These are phyloP conservation scores for Gentiana straminea DNA, from an alignment of 257 asterid species.

Conservation along the genomic window DNA sequence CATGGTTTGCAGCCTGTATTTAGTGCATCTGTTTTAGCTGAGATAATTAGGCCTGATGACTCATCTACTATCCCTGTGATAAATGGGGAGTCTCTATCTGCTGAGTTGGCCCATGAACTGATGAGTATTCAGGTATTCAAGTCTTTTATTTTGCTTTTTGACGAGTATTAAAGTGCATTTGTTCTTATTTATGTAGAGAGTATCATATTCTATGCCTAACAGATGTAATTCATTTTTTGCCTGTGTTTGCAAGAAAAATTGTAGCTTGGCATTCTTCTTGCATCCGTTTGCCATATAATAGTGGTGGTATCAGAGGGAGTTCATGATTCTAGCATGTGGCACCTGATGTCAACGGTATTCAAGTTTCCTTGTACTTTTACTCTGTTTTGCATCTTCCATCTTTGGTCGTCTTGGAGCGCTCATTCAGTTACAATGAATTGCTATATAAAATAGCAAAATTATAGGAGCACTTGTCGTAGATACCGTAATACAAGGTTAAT, in stretches of 20 bases:
- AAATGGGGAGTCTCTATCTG: constrained; percentile 70
- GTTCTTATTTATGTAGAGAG: too few relatives aligned
- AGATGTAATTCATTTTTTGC: constrained; percentile 19
- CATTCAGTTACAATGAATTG: too few relatives aligned
- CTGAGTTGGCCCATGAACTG: constrained; percentile 88
- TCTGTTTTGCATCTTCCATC: too few relatives aligned
- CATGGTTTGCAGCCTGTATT: constrained; percentile 65
- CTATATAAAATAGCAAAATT: too few relatives aligned
- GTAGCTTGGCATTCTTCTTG: constrained; percentile 91
- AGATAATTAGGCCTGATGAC: constrained; percentile 90
- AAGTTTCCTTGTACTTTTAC: background rate
- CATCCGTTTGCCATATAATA: constrained; percentile 69
- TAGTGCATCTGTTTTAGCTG: constrained; percentile 87
- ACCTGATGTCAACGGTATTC: constrained; percentile 69
- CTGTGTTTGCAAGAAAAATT: constrained; percentile 59
- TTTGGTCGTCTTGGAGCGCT: too few relatives aligned
- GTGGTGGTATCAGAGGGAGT: constrained; percentile 88
- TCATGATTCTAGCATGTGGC: constrained; percentile 87
- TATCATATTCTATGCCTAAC: too few relatives aligned
- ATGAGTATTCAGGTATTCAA: constrained; percentile 80
- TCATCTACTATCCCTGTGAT: constrained; percentile 70
- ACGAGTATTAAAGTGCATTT: too few relatives aligned
- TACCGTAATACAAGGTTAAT: too few relatives aligned
- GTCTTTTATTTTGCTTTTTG: too few relatives aligned
- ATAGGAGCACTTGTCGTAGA: too few relatives aligned